A percentile compares a stretch with the other conserved stretches of the same genome.
Evolutionary conservation across 371 early-diverging fungal genomes (phyloP).

Genomic region (Mortierella polycephala): DNA sequence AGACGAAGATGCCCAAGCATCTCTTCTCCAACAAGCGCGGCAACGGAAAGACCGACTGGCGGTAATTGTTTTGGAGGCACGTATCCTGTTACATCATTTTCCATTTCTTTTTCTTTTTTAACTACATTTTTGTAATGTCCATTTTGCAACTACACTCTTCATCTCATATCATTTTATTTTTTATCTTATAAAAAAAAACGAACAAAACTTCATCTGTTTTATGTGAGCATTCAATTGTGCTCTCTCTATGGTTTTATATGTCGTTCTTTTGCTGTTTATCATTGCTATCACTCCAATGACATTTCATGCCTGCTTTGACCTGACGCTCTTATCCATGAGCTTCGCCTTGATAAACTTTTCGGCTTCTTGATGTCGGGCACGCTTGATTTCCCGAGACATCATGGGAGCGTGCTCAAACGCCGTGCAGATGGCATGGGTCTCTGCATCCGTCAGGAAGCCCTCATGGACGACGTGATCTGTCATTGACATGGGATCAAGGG

Average conservation of each 20-base stretch:
- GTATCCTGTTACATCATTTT: no score
- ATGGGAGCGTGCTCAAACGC: conserved; percentile 12
- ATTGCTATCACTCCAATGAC: no score
- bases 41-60: conserved; percentile 84
- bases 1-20: conserved; percentile 96
- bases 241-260: no score
- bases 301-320: not conserved
- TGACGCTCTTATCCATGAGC: conserved; percentile 2
- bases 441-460: conserved; percentile 42
- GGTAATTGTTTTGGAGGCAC: conserved; percentile 60
- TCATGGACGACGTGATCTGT: conserved; percentile 39
- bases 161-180: no score
- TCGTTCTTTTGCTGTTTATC: no score
- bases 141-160: no score
- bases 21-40: conserved; percentile 95
- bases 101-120: no score
- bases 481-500: conserved; percentile 36
- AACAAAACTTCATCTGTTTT: no score
- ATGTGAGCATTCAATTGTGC: no score
- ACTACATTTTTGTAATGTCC: no score
- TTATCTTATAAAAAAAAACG: no score
- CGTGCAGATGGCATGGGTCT: conserved; percentile 24
- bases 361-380: conserved; percentile 41
- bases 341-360: conserved; percentile 50
- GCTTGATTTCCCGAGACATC: conserved; percentile 26